phyloP scores from a whole-genome alignment of 345 rosid species.

The Citrus medica region DNA sequence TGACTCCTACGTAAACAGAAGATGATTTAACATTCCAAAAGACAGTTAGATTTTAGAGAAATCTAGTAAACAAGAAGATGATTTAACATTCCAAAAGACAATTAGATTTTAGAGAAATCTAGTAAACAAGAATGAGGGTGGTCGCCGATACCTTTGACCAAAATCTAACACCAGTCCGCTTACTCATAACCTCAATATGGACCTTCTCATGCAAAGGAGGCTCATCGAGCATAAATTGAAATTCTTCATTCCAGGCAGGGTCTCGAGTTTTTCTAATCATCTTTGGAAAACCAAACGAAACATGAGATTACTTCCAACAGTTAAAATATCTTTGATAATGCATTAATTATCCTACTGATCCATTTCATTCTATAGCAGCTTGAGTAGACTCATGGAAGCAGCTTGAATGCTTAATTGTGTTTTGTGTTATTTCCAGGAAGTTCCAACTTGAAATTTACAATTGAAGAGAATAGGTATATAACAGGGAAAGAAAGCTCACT shows the following conservation, averaged over 20 bases:
- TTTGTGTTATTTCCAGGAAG: not conserved
- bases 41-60: not conserved
- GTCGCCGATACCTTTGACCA: constrained; percentile 47
- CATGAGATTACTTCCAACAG: not conserved
- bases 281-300: constrained; percentile 26
- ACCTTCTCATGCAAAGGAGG: constrained; percentile 64
- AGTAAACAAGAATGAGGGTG: not conserved
- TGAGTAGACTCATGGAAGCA: not conserved
- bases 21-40: not conserved
- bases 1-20: constrained; percentile 43
- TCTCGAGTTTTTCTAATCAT: constrained; percentile 51
- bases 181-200: constrained; percentile 56
- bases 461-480: not conserved
- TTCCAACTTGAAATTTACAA: not conserved
- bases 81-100: not conserved
- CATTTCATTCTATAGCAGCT: not conserved
- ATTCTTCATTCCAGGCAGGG: constrained; percentile 74
- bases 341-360: not conserved
- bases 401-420: not conserved
- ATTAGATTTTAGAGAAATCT: not conserved
- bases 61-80: not conserved
- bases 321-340: not conserved
- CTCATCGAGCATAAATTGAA: constrained; percentile 57
- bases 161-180: constrained; percentile 47
- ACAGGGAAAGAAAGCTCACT: constrained; percentile 29